Conservation (phyloP, 495 filamentous ascomycete species). For the Podospora anserina region DNA sequence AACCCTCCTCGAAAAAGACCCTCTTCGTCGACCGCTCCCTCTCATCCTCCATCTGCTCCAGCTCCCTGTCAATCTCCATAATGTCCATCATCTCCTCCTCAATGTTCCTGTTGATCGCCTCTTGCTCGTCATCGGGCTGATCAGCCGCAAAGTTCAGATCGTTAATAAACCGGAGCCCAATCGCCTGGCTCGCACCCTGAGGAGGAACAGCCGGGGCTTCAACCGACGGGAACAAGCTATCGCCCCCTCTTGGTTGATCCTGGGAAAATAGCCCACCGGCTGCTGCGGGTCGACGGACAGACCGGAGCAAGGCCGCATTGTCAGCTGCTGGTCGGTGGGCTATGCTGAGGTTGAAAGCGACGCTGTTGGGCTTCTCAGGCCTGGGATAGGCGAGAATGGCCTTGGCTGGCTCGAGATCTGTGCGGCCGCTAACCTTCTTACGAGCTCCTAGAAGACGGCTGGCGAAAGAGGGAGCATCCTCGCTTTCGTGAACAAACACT, state of each 20-base stretch:
- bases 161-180: constrained; percentile 44
- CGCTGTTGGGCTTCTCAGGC: constrained; percentile 39
- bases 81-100: constrained; percentile 54
- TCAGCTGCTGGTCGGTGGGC: constrained; percentile 17
- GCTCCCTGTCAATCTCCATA: constrained; percentile 53
- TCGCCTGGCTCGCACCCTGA: constrained; percentile 16
- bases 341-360: constrained; percentile 48
- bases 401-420: constrained; percentile 24
- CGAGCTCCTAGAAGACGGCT: constrained; percentile 29
- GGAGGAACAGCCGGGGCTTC: constrained; percentile 21
- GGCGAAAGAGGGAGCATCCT: constrained; percentile 38
- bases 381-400: constrained; percentile 44
- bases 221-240: constrained; percentile 15
- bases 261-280: constrained; percentile 18
- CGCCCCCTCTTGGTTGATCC: constrained; percentile 17
- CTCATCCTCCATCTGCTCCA: constrained; percentile 46
- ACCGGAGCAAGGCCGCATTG: constrained; percentile 14
- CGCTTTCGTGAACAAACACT: constrained; percentile 52
- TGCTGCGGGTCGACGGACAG: neutral
- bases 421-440: constrained; percentile 30
- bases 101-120: constrained; percentile 46
- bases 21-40: constrained; percentile 45
- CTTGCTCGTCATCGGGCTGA: constrained; percentile 41
- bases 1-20: constrained; percentile 47
- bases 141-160: constrained; percentile 43